Evolutionary conservation across 2,329 filamentous ascomycete species (phyloP).

Genomic region (Fusarium transvaalense): DNA sequence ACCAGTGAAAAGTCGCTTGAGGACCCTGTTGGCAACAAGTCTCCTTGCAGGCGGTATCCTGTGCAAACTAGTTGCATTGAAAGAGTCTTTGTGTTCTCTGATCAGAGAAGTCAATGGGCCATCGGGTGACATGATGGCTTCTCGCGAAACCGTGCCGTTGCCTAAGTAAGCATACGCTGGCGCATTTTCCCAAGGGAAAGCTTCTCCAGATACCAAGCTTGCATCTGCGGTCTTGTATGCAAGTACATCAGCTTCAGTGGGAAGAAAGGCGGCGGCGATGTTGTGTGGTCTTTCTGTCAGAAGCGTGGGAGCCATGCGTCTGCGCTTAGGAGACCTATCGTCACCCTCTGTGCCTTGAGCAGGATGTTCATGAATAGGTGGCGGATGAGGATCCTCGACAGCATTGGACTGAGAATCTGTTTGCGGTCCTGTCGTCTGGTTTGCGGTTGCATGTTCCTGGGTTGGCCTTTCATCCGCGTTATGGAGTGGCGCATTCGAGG

Average conservation of each 20-base stretch:
- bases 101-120: slow-evolving; percentile 43
- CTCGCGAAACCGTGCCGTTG: slow-evolving; percentile 46
- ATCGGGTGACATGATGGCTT: slow-evolving; percentile 42
- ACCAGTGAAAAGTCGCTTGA: slow-evolving; percentile 57
- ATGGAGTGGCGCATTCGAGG: not conserved
- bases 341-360: slow-evolving; percentile 1
- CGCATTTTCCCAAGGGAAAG: slow-evolving; percentile 44
- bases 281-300: slow-evolving; percentile 41
- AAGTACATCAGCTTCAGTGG: slow-evolving; percentile 45
- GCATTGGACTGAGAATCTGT: not conserved
- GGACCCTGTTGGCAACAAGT: slow-evolving; percentile 56
- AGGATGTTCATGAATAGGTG: not conserved
- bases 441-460: not conserved
- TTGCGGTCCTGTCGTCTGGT: not conserved
- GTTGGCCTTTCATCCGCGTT: not conserved
- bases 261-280: slow-evolving; percentile 38
- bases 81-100: slow-evolving; percentile 41
- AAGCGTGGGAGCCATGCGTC: slow-evolving; percentile 45
- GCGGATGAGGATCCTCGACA: not conserved
- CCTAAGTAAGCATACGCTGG: slow-evolving; percentile 54
- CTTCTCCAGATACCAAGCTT: not conserved
- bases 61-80: slow-evolving; percentile 46
- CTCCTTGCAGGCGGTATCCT: slow-evolving; percentile 58
- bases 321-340: slow-evolving; percentile 45
- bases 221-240: not conserved